Conservation (phyloP, 208 protist species). For the Leishmania tropica region DNA sequence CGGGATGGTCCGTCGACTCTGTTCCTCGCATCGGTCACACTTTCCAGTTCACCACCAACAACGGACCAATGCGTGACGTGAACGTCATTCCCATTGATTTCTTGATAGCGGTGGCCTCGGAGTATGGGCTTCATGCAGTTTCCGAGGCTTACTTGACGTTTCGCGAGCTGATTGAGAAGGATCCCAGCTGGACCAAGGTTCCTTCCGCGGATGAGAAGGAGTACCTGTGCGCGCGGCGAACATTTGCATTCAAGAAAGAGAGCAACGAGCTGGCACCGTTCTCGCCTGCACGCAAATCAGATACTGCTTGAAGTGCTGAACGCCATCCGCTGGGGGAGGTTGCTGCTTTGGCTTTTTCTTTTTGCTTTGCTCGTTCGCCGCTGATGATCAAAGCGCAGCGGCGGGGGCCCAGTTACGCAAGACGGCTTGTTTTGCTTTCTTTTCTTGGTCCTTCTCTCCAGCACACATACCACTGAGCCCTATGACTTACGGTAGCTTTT, state of each 20-base stretch:
- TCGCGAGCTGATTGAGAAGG: conserved; percentile 71
- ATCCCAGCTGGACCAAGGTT: conserved; percentile 75
- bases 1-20: conserved; percentile 64
- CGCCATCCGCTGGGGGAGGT: background rate
- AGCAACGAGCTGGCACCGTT: conserved; percentile 39
- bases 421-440: background rate
- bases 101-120: conserved; percentile 66
- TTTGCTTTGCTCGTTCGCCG: background rate
- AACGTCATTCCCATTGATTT: conserved; percentile 87
- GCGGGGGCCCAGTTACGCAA: background rate
- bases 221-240: conserved; percentile 67
- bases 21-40: conserved; percentile 72
- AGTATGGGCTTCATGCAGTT: conserved; percentile 69
- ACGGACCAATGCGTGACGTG: conserved; percentile 45
- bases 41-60: conserved; percentile 61
- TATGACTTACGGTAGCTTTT: conserved; percentile 1
- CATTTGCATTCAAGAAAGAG: conserved; percentile 84
- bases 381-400: conserved; percentile 3
- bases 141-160: conserved; percentile 77
- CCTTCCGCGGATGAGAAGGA: conserved; percentile 77
- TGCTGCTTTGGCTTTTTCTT: background rate
- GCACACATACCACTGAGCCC: background rate
- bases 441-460: background rate
- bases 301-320: conserved; percentile 11
- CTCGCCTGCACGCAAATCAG: conserved; percentile 26